Evolutionary conservation across 2,329 filamentous ascomycete genomes (phyloP).

Genomic region (Byssothecium circinans): DNA sequence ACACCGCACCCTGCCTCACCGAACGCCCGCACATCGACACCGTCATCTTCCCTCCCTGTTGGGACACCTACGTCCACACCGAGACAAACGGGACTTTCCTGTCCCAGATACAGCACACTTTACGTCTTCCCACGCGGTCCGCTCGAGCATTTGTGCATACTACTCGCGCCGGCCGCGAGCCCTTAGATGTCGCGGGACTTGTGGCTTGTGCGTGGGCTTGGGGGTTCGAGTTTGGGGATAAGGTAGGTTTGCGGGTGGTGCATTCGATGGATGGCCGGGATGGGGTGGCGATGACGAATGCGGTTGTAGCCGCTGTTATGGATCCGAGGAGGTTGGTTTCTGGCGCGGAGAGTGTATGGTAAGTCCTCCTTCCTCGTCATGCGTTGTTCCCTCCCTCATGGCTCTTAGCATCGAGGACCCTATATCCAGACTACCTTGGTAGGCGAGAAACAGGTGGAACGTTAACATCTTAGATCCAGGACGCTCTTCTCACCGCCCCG

Average conservation of each 20-base stretch:
- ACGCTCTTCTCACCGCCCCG: too few species aligned
- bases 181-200: not conserved
- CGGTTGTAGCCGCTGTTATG: too few species aligned
- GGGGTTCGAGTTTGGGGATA: not conserved
- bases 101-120: not conserved
- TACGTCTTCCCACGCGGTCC: not conserved
- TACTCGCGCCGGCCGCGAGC: not conserved
- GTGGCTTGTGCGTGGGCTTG: not conserved
- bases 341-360: too few species aligned
- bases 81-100: not conserved
- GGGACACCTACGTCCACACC: not conserved
- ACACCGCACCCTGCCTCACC: not conserved
- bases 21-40: not conserved
- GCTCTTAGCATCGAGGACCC: too few species aligned
- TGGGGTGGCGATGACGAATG: too few species aligned
- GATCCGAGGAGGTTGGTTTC: too few species aligned
- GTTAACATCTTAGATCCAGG: too few species aligned
- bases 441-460: too few species aligned
- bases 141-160: not conserved
- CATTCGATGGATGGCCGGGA: too few species aligned
- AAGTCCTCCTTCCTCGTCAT: too few species aligned
- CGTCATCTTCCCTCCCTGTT: not conserved
- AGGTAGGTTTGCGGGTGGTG: not conserved
- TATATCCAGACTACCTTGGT: too few species aligned
- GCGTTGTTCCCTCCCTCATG: too few species aligned